These are phyloP conservation scores for Alternaria gaisen DNA, from an alignment of 2,329 filamentous ascomycete genomes.

Conservation along the genomic window DNA sequence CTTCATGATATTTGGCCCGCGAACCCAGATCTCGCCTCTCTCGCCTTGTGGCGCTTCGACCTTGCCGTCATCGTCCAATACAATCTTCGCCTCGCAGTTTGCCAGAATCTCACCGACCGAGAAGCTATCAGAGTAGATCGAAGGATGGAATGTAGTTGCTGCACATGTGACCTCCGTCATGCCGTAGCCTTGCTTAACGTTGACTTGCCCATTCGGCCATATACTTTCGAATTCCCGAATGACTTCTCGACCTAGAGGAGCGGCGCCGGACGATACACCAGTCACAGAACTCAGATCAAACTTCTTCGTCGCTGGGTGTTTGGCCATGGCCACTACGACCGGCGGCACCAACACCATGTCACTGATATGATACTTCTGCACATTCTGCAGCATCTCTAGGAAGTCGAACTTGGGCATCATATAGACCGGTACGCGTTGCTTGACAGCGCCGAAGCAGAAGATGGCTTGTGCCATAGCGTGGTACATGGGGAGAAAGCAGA, in stretches of 20 bases:
- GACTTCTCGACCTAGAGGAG: slow-evolving; percentile 63
- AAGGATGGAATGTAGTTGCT: slow-evolving; percentile 70
- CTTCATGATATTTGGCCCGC: slow-evolving; percentile 75
- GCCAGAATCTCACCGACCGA: slow-evolving; percentile 73
- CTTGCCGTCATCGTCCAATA: slow-evolving; percentile 64
- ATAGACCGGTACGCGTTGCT: slow-evolving; percentile 72
- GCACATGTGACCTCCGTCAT: slow-evolving; percentile 87
- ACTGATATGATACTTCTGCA: slow-evolving; percentile 74
- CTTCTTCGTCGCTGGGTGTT: slow-evolving; percentile 70
- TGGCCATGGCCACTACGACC: slow-evolving; percentile 76
- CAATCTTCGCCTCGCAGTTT: slow-evolving; percentile 74
- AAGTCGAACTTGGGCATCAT: slow-evolving; percentile 84
- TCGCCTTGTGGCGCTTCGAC: slow-evolving; percentile 59
- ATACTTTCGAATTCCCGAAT: slow-evolving; percentile 64
- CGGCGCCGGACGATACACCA: slow-evolving; percentile 70
- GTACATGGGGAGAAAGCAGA: slow-evolving; percentile 75
- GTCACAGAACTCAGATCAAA: slow-evolving; percentile 75
- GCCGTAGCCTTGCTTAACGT: slow-evolving; percentile 79
- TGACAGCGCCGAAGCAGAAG: slow-evolving; percentile 68
- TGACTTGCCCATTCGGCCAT: slow-evolving; percentile 60
- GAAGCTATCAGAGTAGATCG: slow-evolving; percentile 53
- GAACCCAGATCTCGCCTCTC: slow-evolving; percentile 77
- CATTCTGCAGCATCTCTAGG: slow-evolving; percentile 71
- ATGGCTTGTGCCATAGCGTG: slow-evolving; percentile 69
- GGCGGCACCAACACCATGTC: slow-evolving; percentile 75